Evolutionary conservation across 2,329 filamentous ascomycete species (phyloP), one percentile per base, ranked within the genome.

Genomic region (Botrytis tulipae): DNA sequence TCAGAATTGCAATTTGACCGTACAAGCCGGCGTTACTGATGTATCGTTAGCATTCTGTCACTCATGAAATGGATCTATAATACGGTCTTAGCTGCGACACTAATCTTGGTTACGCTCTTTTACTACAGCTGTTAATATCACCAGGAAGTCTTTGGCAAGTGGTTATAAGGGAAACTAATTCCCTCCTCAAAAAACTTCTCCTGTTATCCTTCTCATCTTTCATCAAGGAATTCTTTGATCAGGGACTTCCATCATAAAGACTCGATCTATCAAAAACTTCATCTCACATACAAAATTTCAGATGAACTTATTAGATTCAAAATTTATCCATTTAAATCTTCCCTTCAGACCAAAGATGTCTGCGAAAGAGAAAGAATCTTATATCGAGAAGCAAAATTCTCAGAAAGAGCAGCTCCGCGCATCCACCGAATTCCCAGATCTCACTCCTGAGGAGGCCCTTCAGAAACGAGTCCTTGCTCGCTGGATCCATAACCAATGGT

Each of bases 41-140:
- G 3, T 8, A 54, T 18, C 2, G 0, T 54, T 54, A 29, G n/a
- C 5, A 54, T 10, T 4, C 6, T 0, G 14, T 16, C 12, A 1
- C 16, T 18, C 0, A 54, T 54, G 14, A 16, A 29, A 1, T 16
- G 18, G 12, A 29, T 54, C n/a, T 9, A 29, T 18, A 14, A 29
- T 54, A 54, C 14, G n/a, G n/a, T 18, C 14, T 29, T 54, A 29
- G n/a, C n/a, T 29, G 14, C 29, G 4, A 54, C 14, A n/a, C 0
- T 29, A 9, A 54, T 16, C 6, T 54, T 54, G 2, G n/a, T 29
- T 29, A 18, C 0, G 7, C 14, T 54, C n/a, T 29, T 29, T 29
- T 29, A 6, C n/a, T 54, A 54, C 51, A 14, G 25, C 8, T n/a
- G 14, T 8, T 29, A n/a, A 29, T 54, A 0, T 3, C 3, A 8